Conservation (phyloP, 352 stramenopile genomes). For the Phytophthora pseudosyringae region DNA sequence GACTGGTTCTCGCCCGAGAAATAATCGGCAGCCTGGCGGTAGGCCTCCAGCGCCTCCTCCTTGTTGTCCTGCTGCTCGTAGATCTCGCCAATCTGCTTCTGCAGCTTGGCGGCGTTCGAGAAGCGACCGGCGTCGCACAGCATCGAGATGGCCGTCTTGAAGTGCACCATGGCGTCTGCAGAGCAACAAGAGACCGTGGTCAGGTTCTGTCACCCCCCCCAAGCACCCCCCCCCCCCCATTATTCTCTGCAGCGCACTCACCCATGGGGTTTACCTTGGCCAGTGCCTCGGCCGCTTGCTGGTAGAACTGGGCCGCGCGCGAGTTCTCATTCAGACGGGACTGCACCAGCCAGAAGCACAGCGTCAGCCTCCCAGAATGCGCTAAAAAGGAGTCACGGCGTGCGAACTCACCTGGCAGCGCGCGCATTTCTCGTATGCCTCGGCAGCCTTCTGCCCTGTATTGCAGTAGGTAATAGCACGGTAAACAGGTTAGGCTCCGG, state of each 20-base stretch:
- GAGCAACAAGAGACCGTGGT: constrained; percentile 18
- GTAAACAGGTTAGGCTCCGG: constrained; percentile 21
- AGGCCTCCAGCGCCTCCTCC: constrained; percentile 83
- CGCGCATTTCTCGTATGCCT: constrained; percentile 83
- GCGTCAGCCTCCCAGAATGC: not conserved
- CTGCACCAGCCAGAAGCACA: constrained; percentile 31
- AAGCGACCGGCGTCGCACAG: constrained; percentile 95
- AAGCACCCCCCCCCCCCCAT: too few relatives aligned
- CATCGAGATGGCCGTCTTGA: constrained; percentile 93
- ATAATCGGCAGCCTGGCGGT: constrained; percentile 89
- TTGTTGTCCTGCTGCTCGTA: constrained; percentile 95
- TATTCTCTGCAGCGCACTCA: constrained; percentile 22
- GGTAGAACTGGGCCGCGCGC: constrained; percentile 86
- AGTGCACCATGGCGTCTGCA: constrained; percentile 91
- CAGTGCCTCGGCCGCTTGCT: constrained; percentile 79
- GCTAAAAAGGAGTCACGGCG: not conserved
- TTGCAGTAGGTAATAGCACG: constrained; percentile 20
- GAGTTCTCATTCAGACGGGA: constrained; percentile 85
- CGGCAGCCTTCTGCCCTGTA: constrained; percentile 76
- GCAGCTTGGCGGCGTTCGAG: constrained; percentile 95
- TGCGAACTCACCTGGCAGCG: constrained; percentile 72
- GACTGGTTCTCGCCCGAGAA: constrained; percentile 89
- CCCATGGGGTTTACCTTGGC: constrained; percentile 81
- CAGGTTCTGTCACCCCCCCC: constrained; percentile 4
- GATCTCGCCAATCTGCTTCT: constrained; percentile 96